Evolutionary conservation across 2,329 filamentous ascomycete genomes (phyloP).

Genomic region (Claviceps sp.): DNA sequence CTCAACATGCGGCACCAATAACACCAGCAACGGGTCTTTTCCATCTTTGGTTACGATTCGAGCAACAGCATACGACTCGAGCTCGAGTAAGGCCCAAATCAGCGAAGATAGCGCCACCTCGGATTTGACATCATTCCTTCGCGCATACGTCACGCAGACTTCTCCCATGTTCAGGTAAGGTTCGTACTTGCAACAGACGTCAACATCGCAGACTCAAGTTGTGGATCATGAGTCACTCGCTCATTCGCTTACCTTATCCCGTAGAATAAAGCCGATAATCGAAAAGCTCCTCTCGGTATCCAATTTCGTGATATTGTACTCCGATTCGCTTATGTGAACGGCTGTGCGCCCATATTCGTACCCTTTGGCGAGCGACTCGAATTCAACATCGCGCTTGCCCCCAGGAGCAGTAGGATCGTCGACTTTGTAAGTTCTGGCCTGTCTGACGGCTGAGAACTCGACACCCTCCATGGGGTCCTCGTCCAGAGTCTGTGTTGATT

Average conservation of each 20-base stretch:
- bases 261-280: constrained; percentile 75
- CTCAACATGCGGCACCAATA: constrained; percentile 72
- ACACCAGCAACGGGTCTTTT: constrained; percentile 61
- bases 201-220: not conserved
- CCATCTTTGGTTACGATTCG: constrained; percentile 74
- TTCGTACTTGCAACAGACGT: constrained; percentile 45
- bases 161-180: constrained; percentile 78
- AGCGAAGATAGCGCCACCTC: constrained; percentile 77
- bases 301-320: constrained; percentile 78
- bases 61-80: constrained; percentile 76
- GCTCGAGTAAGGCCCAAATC: constrained; percentile 73
- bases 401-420: constrained; percentile 61
- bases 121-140: constrained; percentile 68
- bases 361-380: constrained; percentile 78
- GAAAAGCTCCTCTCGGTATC: constrained; percentile 64
- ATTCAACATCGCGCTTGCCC: constrained; percentile 68
- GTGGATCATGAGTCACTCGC: constrained; percentile 6
- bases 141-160: constrained; percentile 61
- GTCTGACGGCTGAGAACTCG: constrained; percentile 59
- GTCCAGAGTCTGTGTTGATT: constrained; percentile 37
- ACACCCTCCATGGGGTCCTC: constrained; percentile 35
- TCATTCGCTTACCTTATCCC: constrained; percentile 42
- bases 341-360: constrained; percentile 89
- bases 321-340: constrained; percentile 76
- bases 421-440: constrained; percentile 67